Base-by-base conservation (phyloP, 2,329 filamentous ascomycete genomes). In the Corynespora cassiicola region DNA sequence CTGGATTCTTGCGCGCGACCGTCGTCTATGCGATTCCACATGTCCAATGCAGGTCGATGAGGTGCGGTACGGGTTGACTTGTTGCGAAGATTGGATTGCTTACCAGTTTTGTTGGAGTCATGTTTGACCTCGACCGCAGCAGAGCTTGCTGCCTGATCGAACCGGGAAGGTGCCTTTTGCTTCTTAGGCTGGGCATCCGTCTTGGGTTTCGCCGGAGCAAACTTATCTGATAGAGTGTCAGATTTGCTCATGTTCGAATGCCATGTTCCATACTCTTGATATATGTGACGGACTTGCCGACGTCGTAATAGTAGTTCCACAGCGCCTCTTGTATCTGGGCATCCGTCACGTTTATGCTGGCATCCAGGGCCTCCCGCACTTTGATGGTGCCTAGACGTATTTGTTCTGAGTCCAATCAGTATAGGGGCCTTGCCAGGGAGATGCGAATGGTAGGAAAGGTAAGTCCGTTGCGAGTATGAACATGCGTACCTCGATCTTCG, bases 281-380 rank as follows among this genome's bases (percentile, higher is more conserved):
- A 61, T 95, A 96, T 39, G 80, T 77, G 23, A 95, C 86, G 1
- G 89, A 84, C 69, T 96, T 96, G 40, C 84, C 86, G 19, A 96
- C 77, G 58, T 99, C 91, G 65, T 91, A 97, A 67, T 92, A 97
- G 69, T 96, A 96, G 69, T 99, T 84, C 90, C 90, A 97, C 11
- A 99, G 71, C 0, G 91, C 81, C 45, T 97, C 92, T 65, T 95
- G 84, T 47, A 96, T 92, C 61, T 96, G 86, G 23, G 76, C 73
- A 43, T 86, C 81, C 5, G 80, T 77, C n/a, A 80, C 73, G 61
- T 76, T 79, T 54, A 85, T 76, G 45, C 80, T 82, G 49, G 72
- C 67, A 6, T 83, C 86, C n/a, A 96, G 74, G 7, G 79, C 77
- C 45, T 76, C 75, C 42, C 81, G 78, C 22, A 95, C 86, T 49